Percentiles rank a stretch among this genome's conserved stretches.
These are phyloP conservation scores for Gossypium australe DNA, from an alignment of 345 rosid species.

Conservation along the genomic window DNA sequence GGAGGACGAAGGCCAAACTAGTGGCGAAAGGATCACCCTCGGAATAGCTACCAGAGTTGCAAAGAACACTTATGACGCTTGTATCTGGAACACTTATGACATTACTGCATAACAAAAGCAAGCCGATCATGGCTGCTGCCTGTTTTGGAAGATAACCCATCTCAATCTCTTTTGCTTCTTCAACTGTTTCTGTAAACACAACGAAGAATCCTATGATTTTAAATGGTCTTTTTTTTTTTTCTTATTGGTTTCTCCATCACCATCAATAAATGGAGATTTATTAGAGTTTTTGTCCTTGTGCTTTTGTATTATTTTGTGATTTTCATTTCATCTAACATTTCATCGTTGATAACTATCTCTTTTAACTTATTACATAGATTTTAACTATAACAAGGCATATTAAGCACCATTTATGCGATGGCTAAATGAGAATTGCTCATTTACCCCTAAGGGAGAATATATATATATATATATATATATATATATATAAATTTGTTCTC, in stretches of 20 bases:
- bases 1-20: slow-evolving; percentile 33
- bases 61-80: slow-evolving; percentile 28
- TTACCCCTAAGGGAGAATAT: no score
- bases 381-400: no score
- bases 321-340: neutral
- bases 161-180: neutral
- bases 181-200: neutral
- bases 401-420: no score
- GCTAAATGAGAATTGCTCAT: no score
- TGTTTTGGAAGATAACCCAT: slow-evolving; percentile 24
- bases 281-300: slow-evolving; percentile 9
- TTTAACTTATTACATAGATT: neutral
- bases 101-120: neutral
- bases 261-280: neutral
- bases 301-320: neutral
- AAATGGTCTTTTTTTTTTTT: neutral
- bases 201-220: neutral
- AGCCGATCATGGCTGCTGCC: slow-evolving; percentile 3
- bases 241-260: slow-evolving; percentile 13
- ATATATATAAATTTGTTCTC: no score
- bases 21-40: slow-evolving; percentile 37
- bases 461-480: no score
- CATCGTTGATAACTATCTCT: neutral
- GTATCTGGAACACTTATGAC: slow-evolving; percentile 31
- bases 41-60: slow-evolving; percentile 35